Evolutionary conservation across 495 filamentous ascomycete genomes (phyloP).

Genomic region (Evernia prunastri): DNA sequence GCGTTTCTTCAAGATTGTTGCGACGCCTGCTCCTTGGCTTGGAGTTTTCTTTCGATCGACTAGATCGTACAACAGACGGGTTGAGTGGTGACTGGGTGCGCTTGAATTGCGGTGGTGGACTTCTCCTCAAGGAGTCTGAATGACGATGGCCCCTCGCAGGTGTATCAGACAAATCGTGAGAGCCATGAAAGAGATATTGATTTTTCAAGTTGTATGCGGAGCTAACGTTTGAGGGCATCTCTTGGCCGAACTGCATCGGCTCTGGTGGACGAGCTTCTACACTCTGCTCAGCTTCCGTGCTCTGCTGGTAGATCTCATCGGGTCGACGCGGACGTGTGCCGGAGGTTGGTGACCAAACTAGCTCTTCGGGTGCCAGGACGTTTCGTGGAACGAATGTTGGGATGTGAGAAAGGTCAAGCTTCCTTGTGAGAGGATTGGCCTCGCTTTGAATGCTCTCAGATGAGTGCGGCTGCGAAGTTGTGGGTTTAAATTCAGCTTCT

Average conservation of each 20-base stretch:
- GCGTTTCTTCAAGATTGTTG: not conserved
- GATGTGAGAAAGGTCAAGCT: not conserved
- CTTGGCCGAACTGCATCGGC: not conserved
- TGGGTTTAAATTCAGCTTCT: not conserved
- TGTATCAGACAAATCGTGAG: not conserved
- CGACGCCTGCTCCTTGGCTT: not conserved
- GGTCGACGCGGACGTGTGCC: slow-evolving; percentile 10
- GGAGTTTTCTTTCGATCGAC: not conserved
- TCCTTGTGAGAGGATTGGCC: not conserved
- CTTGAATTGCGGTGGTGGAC: slow-evolving; percentile 1
- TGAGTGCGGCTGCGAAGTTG: not conserved
- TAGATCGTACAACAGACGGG: not conserved
- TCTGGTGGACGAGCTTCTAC: not conserved
- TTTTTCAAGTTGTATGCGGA: not conserved
- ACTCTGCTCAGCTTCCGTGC: not conserved
- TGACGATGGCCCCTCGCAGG: not conserved
- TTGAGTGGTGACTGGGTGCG: slow-evolving; percentile 2
- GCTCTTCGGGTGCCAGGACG: not conserved
- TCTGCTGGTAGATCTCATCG: slow-evolving; percentile 6
- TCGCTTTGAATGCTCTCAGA: not conserved
- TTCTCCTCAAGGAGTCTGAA: not conserved
- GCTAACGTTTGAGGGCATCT: not conserved
- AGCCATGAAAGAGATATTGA: slow-evolving; percentile 1
- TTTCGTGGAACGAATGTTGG: slow-evolving; percentile 8
- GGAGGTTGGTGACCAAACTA: slow-evolving; percentile 14